Base-by-base conservation (phyloP, 805 yeast species). In the Pichia ethanolica region DNA sequence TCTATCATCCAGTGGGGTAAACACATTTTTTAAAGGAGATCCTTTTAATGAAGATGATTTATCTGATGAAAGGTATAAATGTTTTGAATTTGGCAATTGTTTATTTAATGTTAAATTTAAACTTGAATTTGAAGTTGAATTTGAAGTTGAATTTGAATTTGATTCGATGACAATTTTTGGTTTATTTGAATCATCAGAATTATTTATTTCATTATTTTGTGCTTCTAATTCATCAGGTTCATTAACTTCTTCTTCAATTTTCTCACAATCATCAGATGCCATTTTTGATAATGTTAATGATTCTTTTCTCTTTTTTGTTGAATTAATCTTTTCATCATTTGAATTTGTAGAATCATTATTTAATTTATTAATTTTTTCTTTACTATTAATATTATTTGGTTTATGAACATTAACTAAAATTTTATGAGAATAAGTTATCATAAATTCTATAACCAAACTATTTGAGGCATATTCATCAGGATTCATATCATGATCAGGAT, bases 381-480 rank as follows among this genome's bases (percentile, higher is more conserved):
- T 42, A 12, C 13, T 26, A n/a, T 35, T 20, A 5, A 8, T 9
- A 25, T 9, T 26, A 7, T 33, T 20, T 14, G 35, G 30, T 35
- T 43, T 35, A 45, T 63, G 64, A 13, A 66, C 63, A 59, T 73
- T 64, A 52, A 91, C 89, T 50, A 90, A 70, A 41, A 91, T 73
- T 63, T 82, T 81, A 63, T 85, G 83, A 25, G 91, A 83, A 63
- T 91, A 89, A 56, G 85, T 90, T 50, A 91, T 86, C 70, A 93
- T 75, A 56, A 91, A 89, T 61, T 90, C 95, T 28, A 93, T 84
- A 35, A 88, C 96, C 7, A 81, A 74, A 56, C 90, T 89, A 5
- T 96, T 86, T 35, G 89, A 69, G 11, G 87, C 91, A 68, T 90
- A 90, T 66, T 93, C 97, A 34, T 82, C 88, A 1, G 97, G 97